These are phyloP conservation scores for Erythrobasidium hasegawianum DNA, from an alignment of 1,284 basidiomycete genomes.

Conservation along the genomic window DNA sequence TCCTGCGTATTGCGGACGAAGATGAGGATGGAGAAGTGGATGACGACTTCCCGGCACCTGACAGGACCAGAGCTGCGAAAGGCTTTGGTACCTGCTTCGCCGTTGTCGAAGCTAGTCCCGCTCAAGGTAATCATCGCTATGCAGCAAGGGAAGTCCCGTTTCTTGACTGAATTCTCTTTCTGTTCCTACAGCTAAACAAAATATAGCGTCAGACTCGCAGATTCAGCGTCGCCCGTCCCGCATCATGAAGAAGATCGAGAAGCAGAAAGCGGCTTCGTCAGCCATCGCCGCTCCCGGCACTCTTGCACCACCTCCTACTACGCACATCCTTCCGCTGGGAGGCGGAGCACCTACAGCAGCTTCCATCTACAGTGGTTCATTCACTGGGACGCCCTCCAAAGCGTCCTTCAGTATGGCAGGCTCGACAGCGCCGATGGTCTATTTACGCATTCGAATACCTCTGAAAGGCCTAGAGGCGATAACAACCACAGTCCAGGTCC, in stretches of 20 bases:
- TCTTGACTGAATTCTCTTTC: constrained; percentile 3
- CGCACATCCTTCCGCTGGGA: constrained; percentile 9
- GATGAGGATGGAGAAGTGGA: constrained; percentile 98
- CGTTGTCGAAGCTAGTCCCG: constrained; percentile 63
- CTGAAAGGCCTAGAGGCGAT: constrained; percentile 29
- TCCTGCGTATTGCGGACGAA: constrained; percentile 90
- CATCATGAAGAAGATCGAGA: constrained; percentile 59
- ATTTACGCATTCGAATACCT: constrained; percentile 35
- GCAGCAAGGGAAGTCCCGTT: background rate
- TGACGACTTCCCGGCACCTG: constrained; percentile 96
- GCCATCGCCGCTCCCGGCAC: constrained; percentile 43
- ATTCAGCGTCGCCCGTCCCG: constrained; percentile 72
- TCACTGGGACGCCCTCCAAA: constrained; percentile 24
- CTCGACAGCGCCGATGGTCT: constrained; percentile 22
- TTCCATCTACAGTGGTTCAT: constrained; percentile 17
- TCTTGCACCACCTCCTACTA: constrained; percentile 46
- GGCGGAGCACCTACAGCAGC: constrained; percentile 10
- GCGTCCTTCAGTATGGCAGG: constrained; percentile 20
- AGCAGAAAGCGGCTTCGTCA: constrained; percentile 52
- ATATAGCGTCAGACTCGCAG: constrained; percentile 67
- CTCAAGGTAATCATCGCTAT: constrained; percentile 68
- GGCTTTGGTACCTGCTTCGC: constrained; percentile 76
- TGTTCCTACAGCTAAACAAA: constrained; percentile 67
- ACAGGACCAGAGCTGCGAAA: constrained; percentile 74
- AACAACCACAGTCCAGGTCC: constrained; percentile 49